phyloP scores from a whole-genome alignment of 768 basidiomycete species.

The Leccinum subgranulosum region DNA sequence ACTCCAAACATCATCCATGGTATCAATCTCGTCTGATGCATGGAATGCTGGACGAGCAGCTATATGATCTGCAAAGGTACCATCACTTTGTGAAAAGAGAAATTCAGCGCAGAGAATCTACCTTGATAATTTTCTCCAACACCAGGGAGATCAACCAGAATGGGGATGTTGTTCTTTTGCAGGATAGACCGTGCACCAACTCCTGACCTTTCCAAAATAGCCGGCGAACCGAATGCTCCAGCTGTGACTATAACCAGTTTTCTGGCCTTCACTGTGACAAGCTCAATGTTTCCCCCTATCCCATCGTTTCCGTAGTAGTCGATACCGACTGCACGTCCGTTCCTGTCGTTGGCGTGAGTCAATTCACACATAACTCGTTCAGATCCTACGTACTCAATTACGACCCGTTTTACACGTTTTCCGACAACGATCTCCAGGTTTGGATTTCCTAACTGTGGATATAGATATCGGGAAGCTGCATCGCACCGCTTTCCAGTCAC shows the following conservation, averaged over 20 bases:
- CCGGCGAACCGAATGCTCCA: slow-evolving; percentile 53
- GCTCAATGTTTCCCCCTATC: slow-evolving; percentile 1
- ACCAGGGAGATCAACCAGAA: slow-evolving; percentile 14
- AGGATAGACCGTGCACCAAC: slow-evolving; percentile 58
- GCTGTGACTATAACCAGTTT: slow-evolving; percentile 47
- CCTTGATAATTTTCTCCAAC: slow-evolving; percentile 37
- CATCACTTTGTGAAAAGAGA: neutral
- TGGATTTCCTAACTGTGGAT: slow-evolving; percentile 24
- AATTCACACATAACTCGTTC: neutral
- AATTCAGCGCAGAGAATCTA: slow-evolving; percentile 20
- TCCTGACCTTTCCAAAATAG: slow-evolving; percentile 60
- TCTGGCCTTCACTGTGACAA: slow-evolving; percentile 25
- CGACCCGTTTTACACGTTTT: neutral
- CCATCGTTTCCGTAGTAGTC: slow-evolving; percentile 28
- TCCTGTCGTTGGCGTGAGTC: slow-evolving; percentile 15
- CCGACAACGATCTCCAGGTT: slow-evolving; percentile 33
- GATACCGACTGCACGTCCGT: slow-evolving; percentile 34
- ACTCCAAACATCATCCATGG: slow-evolving; percentile 46
- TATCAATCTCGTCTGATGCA: slow-evolving; percentile 42
- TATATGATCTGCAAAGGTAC: slow-evolving; percentile 26
- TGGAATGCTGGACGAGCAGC: slow-evolving; percentile 31
- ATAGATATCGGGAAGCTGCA: slow-evolving; percentile 34
- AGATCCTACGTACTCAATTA: neutral
- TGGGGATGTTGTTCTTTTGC: slow-evolving; percentile 41
- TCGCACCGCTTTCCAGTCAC: slow-evolving; percentile 34